Base-by-base conservation (phyloP, 2,329 filamentous ascomycete species). In the Chaetomium sp. region DNA sequence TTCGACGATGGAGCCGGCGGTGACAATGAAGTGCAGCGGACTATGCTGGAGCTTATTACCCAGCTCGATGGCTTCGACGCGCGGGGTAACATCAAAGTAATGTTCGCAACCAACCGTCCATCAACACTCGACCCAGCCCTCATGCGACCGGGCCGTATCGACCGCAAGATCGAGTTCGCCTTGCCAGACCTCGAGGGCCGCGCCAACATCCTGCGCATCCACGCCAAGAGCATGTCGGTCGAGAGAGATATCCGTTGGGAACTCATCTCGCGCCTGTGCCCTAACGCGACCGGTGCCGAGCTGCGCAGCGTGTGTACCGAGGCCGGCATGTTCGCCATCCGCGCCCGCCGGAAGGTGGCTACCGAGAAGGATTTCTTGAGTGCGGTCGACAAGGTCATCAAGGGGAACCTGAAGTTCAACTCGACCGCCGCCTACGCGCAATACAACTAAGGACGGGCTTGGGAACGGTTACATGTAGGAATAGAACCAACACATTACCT, bases 211-310 rank as follows among this genome's bases (percentile, higher is more conserved):
- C 82, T 99, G 45, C 88, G 94, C 50, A 99, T 99, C 67, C 94
- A 97, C 77, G 94, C 94, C 67, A 99, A 97, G 87, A 95, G 89
- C 71, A 99, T 99, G 94, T 96, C 91, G 14, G 94, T 99, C 40
- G 94, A 99, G 81, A 85, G 94, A 52, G 94, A 99, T 69, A 99
- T 99, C 68, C 85, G 94, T 74, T 99, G 94, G 94, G 94, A 99
- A 77, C 82, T 99, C 62, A 97, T 99, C 69, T 96, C 91, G 19
- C 87, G 94, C 66, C 80, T 99, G 61, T 99, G 94, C 76, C 94
- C 94, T 63, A 99, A 99, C 75, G 88, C 91, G 52, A 99, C 94
- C 0, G 94, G 94, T 76, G 94, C 94, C 50, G 94, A 99, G 74
- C 76, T 99, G 70, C 84, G 94, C 68, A 95, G 90, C 76, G 94